Percentiles rank a stretch among this genome's conserved stretches.
phyloP scores from a whole-genome alignment of 2,329 filamentous ascomycete species.

The Cladosporium sp. region DNA sequence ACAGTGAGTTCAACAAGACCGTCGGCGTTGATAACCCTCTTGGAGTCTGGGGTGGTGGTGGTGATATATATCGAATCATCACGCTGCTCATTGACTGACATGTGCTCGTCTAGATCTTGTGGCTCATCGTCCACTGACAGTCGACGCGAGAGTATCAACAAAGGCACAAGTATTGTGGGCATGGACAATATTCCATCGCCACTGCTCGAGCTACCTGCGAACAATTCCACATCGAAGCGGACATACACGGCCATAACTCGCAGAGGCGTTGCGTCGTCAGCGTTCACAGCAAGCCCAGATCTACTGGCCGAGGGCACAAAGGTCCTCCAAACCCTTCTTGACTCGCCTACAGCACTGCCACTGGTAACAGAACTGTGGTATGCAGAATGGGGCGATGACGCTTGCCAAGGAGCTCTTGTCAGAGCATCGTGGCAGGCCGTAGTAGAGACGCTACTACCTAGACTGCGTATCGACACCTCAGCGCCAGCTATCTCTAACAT shows the following conservation, averaged over 20 bases:
- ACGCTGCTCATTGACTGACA: too few species aligned
- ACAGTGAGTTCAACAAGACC: neutral
- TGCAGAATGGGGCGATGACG: neutral
- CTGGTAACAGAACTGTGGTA: neutral
- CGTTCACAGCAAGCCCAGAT: neutral
- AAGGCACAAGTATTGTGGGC: neutral
- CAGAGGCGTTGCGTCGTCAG: neutral
- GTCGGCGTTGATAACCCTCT: too few species aligned
- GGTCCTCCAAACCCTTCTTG: neutral
- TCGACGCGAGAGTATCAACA: neutral
- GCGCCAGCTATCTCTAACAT: neutral
- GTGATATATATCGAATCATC: too few species aligned
- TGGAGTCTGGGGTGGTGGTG: too few species aligned
- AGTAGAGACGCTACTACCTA: neutral
- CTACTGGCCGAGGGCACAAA: neutral
- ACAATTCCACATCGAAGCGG: neutral
- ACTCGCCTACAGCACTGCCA: neutral
- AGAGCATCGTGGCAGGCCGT: neutral
- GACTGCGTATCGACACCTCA: neutral
- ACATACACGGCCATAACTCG: neutral
- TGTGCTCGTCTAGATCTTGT: neutral
- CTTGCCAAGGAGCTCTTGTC: neutral
- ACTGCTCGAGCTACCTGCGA: neutral
- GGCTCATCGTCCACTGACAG: neutral
- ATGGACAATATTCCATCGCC: neutral